Base-by-base conservation (phyloP, 1,139 yeast genomes). In the Taphrina sp. region DNA sequence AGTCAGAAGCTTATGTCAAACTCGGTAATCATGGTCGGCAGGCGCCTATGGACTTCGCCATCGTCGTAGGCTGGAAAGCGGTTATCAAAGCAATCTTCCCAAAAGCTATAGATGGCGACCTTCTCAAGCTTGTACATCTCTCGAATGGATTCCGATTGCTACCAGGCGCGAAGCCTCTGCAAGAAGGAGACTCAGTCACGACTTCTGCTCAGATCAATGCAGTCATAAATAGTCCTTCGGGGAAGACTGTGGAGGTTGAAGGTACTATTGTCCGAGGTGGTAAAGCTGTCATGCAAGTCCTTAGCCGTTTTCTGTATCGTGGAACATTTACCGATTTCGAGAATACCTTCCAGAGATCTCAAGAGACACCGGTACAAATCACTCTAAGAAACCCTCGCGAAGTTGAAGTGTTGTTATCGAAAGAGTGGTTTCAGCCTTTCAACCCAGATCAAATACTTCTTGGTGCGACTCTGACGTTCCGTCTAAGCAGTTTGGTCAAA, bases 31-130 rank as follows among this genome's bases (percentile, higher is more conserved):
- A 86, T 73, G 78, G 77, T 52, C 42, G 45, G 5, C 52, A 52
- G 42, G 98, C 98, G 54, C 99, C 99, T 67, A 92, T 92, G 97
- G 99, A 92, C 76, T 94, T 90, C 69, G 97, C 98, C 55, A 92
- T 92, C 72, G 97, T 94, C 59, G 81, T 90, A 66, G 98, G 98
- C 49, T 92, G 99, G 99, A 85, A 85, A 75, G 95, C 96, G 52
- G 90, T 94, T 68, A 90, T 92, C 75, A 88, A 85, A 75, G 92
- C 97, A 22, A 87, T 92, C 65, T 94, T 92, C 94, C 98, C 98
- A 58, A 81, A 81, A 71, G 82, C 83, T 62, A 95, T 94, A 65
- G 97, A 94, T 71, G 98, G 98, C 74, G 98, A 92, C 70, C 78
- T 92, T 68, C 78, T 92, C 74, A 85, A 85, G 70, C 80, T 92